These are phyloP conservation scores for Hysterium pulicare DNA, from an alignment of 2,329 filamentous ascomycete species.

Conservation along the genomic window DNA sequence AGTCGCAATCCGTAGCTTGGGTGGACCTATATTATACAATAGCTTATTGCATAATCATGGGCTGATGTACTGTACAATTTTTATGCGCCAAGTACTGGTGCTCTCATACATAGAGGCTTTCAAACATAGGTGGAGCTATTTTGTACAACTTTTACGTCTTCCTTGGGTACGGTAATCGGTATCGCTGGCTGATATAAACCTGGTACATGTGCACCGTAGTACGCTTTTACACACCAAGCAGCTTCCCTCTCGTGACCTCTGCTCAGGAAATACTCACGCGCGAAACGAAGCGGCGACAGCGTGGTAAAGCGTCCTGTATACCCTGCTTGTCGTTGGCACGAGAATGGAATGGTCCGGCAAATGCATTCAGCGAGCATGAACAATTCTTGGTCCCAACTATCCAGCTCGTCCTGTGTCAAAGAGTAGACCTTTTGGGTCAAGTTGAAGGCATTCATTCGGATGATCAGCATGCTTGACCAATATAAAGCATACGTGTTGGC, in stretches of 20 bases:
- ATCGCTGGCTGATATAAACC: constrained; percentile 27
- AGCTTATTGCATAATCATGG: too few relatives aligned
- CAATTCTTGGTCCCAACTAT: constrained; percentile 28
- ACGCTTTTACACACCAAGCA: constrained; percentile 29
- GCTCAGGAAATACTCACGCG: constrained; percentile 32
- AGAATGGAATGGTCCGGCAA: constrained; percentile 31
- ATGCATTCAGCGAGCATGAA: constrained; percentile 29
- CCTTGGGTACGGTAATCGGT: too few relatives aligned
- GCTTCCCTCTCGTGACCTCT: constrained; percentile 23
- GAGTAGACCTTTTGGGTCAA: constrained; percentile 28
- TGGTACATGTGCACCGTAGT: constrained; percentile 25
- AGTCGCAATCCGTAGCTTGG: too few relatives aligned
- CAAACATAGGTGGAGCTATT: too few relatives aligned
- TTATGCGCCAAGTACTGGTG: too few relatives aligned
- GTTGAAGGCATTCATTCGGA: constrained; percentile 33
- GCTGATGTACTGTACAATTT: too few relatives aligned
- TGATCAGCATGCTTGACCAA: constrained; percentile 36
- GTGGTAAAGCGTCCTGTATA: constrained; percentile 32
- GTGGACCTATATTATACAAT: too few relatives aligned
- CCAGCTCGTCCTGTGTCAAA: constrained; percentile 2
- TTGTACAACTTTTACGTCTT: too few relatives aligned
- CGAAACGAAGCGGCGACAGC: constrained; percentile 32
- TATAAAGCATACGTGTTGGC: constrained; percentile 35
- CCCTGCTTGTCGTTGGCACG: constrained; percentile 24
- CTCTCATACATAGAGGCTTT: too few relatives aligned